phyloP scores from a whole-genome alignment of 2,329 filamentous ascomycete genomes.

The Colletotrichum sp. region DNA sequence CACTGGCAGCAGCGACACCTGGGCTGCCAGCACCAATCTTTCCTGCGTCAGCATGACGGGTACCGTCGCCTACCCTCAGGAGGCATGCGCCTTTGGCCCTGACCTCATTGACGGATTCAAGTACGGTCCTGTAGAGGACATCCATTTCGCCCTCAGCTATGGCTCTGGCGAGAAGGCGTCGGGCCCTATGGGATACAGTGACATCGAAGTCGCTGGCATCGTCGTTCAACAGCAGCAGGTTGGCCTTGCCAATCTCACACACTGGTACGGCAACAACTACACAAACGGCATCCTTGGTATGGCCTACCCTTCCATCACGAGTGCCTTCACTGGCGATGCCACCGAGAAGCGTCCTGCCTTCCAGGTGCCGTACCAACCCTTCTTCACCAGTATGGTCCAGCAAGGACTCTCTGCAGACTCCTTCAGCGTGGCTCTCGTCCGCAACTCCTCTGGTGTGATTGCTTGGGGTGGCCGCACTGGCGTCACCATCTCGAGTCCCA shows the following conservation, averaged over 20 bases:
- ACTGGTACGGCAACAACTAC: slow-evolving; percentile 57
- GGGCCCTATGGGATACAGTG: slow-evolving; percentile 52
- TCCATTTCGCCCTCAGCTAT: slow-evolving; percentile 53
- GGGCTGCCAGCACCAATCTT: slow-evolving; percentile 47
- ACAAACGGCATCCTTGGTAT: slow-evolving; percentile 58
- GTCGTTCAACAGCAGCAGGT: slow-evolving; percentile 50
- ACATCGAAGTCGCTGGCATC: slow-evolving; percentile 51
- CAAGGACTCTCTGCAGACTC: slow-evolving; percentile 49
- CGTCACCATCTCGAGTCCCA: slow-evolving; percentile 39
- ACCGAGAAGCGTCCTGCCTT: slow-evolving; percentile 43
- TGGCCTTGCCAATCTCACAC: slow-evolving; percentile 52
- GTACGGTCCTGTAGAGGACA: slow-evolving; percentile 39
- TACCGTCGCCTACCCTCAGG: slow-evolving; percentile 29
- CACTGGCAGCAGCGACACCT: slow-evolving; percentile 58
- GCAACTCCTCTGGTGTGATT: slow-evolving; percentile 52
- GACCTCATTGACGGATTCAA: slow-evolving; percentile 44
- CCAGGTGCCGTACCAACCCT: slow-evolving; percentile 49
- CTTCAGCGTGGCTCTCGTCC: slow-evolving; percentile 54
- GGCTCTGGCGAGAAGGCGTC: slow-evolving; percentile 53
- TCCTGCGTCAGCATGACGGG: slow-evolving; percentile 44
- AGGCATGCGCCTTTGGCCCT: slow-evolving; percentile 46
- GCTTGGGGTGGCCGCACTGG: slow-evolving; percentile 46
- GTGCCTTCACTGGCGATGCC: slow-evolving; percentile 46
- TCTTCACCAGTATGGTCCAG: slow-evolving; percentile 53
- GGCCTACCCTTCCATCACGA: slow-evolving; percentile 56